Conservation (phyloP, 192 early-diverging fungal genomes). For the Backusella luteola region DNA sequence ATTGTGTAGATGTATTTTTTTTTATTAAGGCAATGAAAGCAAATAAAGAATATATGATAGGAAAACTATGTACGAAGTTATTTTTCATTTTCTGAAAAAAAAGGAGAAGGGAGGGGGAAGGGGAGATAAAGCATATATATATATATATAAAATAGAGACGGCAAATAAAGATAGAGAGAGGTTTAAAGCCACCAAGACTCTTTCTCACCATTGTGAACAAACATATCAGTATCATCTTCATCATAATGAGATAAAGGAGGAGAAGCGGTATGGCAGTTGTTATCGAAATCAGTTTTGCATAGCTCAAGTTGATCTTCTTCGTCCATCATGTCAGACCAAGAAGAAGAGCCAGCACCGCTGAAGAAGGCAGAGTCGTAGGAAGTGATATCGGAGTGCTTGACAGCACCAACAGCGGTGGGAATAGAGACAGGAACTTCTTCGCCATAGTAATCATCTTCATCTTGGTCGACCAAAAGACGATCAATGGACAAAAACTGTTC, state of each 20-base stretch:
- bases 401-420: constrained; percentile 15
- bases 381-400: not conserved
- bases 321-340: constrained; percentile 41
- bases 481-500: constrained; percentile 20
- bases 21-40: constrained; percentile 8
- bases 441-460: constrained; percentile 11
- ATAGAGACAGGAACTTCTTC: constrained; percentile 21
- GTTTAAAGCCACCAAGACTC: constrained; percentile 39
- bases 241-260: constrained; percentile 10
- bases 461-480: constrained; percentile 11
- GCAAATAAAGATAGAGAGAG: not conserved
- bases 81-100: not conserved
- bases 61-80: constrained; percentile 2
- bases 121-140: constrained; percentile 13
- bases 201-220: constrained; percentile 35
- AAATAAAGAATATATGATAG: not conserved
- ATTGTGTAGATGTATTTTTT: not conserved
- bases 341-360: constrained; percentile 9
- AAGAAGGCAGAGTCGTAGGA: constrained; percentile 38
- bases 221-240: constrained; percentile 34
- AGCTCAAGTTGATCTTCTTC: constrained; percentile 20
- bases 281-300: not conserved
- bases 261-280: constrained; percentile 5
- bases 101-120: not conserved
- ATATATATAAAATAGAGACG: constrained; percentile 1